These are phyloP conservation scores for Przewalskia tangutica DNA, from an alignment of 257 asterid species.

Conservation along the genomic window DNA sequence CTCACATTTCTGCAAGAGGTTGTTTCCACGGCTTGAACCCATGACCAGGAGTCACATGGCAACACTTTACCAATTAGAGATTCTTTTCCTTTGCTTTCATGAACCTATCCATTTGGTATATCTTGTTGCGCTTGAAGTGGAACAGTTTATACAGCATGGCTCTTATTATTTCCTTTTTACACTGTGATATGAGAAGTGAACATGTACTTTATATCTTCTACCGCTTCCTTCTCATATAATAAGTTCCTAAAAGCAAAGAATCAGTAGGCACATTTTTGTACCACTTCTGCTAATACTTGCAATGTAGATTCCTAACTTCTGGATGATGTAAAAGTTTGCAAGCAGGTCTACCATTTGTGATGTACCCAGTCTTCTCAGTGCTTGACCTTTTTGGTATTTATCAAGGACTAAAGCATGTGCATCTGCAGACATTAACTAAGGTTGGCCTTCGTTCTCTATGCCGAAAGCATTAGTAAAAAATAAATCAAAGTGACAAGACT, in stretches of 20 bases:
- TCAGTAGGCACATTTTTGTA: background rate
- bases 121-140: background rate
- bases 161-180: background rate
- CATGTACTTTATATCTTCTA: background rate
- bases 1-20: no score
- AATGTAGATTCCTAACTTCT: conserved; percentile 21
- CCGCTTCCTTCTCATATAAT: background rate
- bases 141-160: background rate
- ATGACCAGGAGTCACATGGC: no score
- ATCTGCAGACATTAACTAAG: conserved; percentile 92
- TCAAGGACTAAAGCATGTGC: conserved; percentile 85
- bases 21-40: no score
- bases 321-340: conserved; percentile 41
- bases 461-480: background rate
- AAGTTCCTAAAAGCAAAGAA: background rate
- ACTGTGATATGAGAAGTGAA: background rate
- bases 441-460: conserved; percentile 28
- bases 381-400: conserved; percentile 81
- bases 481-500: background rate
- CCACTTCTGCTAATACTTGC: background rate
- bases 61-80: background rate
- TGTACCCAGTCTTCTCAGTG: conserved; percentile 74
- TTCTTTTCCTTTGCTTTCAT: background rate
- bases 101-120: background rate
- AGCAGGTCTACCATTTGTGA: conserved; percentile 67